Base-by-base conservation (phyloP, 2,329 filamentous ascomycete genomes). In the Talaromyces sp. region DNA sequence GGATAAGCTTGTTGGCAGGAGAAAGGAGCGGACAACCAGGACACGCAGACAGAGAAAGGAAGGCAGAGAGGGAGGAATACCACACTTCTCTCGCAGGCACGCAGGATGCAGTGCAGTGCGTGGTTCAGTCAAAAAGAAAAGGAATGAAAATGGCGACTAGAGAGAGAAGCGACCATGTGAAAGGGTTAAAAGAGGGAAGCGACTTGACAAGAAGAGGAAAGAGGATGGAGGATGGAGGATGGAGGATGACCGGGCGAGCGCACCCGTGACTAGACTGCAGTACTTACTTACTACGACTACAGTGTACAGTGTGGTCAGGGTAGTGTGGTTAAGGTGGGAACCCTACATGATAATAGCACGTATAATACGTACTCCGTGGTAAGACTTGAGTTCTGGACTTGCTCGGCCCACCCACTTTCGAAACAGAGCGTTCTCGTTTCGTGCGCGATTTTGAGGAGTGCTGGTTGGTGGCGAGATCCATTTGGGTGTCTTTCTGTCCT, bases 11-110 rank as follows among this genome's bases (percentile, higher is more conserved):
- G 31, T 33, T 61, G 67, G n/a, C n/a, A 71, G 21, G 44, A 28
- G n/a, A 54, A 75, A 71, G 69, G 69, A 72, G 75, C 71, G 75
- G 69, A 74, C 76, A 73, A 74, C 75, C 72, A 77, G 73, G 73
- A 75, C 71, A 66, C 70, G 67, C 72, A 67, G 37, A 50, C 37
- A 64, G 23, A 57, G 60, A 64, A 63, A 63, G 60, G 62, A 66
- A 64, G n/a, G 63, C 39, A 64, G 60, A 61, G 62, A 57, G 37
- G 54, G 54, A n/a, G 50, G 21, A 37, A 57, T 57, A 40, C 37
- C 33, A 57, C 37, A 25, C 54, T n/a, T n/a, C n/a, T 42, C 54
- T 57, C 12, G 54, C 54, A 57, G 21, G 50, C 50, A 65, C 37
- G 59, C 44, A 63, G 58, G 35, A 39, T 39, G 35, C 35, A 39